Base-by-base conservation (phyloP, 176 grass and related monocot species). In the Eragrostis curvula region DNA sequence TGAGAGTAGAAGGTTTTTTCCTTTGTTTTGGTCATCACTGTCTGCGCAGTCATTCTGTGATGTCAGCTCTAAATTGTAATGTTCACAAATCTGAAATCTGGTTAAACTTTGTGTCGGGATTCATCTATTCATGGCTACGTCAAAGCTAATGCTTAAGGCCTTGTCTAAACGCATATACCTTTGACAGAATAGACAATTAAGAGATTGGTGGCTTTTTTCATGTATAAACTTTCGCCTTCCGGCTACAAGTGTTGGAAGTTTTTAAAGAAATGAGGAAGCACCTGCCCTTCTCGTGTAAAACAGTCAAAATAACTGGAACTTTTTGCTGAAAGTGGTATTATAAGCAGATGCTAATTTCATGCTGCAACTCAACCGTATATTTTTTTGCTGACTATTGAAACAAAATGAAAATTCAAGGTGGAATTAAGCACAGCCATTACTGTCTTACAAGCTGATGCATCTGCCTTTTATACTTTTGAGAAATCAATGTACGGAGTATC, bases 251-350 rank as follows among this genome's bases (percentile, higher is more conserved):
- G 6, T 13, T 16, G 7, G 40, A 36, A 49, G 60, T 44, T 42
- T 84, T 13, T 41, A 45, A 24, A 16, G 4, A 6, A 53, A 25
- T 53, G 32, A 39, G 46, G 28, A 39, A 53, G 32, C 24, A 63
- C 46, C 13, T 71, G 24, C 39, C 24, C 23, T n/a, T 64, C 67
- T 39, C 68, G 40, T 28, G 55, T 73, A 82, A 59, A 56, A 11
- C 25, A 4, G n/a, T 45, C 6, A 53, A n/a, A 64, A 50, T 53
- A 60, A 40, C 8, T 64, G 6, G 10, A 29, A 56, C 15, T 69
- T 50, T 51, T 73, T 45, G 9, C 73, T 64, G 28, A 73, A 51
- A 43, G 12, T 70, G 52, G 50, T 85, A 57, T 45, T 68, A 40
- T 12, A 7, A 53, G 12, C 6, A 8, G 52, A 20, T 52, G 6